Evolutionary conservation across 2,329 filamentous ascomycete species (phyloP).

Genomic region (Samsoniella hepiali): DNA sequence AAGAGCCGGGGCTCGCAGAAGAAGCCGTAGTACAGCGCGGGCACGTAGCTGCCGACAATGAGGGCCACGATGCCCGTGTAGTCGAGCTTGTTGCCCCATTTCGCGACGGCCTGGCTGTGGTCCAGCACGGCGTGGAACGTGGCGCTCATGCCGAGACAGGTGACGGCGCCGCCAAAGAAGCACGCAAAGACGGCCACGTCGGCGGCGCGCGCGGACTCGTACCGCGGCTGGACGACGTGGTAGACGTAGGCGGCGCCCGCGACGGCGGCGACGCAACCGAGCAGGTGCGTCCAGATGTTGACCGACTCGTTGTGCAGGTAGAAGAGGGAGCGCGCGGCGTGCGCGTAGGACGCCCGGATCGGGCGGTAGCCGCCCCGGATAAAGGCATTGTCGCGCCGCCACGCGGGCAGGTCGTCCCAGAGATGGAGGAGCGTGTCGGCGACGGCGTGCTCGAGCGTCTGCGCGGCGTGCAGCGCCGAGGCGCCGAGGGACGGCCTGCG

Average conservation of each 20-base stretch:
- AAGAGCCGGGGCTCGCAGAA: slow-evolving; percentile 65
- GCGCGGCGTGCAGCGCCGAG: slow-evolving; percentile 27
- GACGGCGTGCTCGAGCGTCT: slow-evolving; percentile 38
- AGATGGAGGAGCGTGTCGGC: slow-evolving; percentile 43
- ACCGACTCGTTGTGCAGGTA: slow-evolving; percentile 60
- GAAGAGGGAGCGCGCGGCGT: slow-evolving; percentile 46
- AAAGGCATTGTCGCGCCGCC: slow-evolving; percentile 59
- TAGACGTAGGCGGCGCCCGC: slow-evolving; percentile 52
- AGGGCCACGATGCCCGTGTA: slow-evolving; percentile 91
- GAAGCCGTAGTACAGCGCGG: slow-evolving; percentile 84
- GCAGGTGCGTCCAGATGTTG: slow-evolving; percentile 61
- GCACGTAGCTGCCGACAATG: slow-evolving; percentile 89
- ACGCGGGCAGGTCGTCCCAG: slow-evolving; percentile 57
- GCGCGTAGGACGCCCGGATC: slow-evolving; percentile 45
- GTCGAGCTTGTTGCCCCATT: slow-evolving; percentile 88
- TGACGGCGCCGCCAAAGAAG: slow-evolving; percentile 72
- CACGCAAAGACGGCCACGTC: slow-evolving; percentile 73
- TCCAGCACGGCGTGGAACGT: slow-evolving; percentile 83
- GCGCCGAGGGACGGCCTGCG: slow-evolving; percentile 27
- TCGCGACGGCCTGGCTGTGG: slow-evolving; percentile 73
- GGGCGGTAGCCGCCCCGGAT: slow-evolving; percentile 54
- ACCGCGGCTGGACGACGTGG: slow-evolving; percentile 59
- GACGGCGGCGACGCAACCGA: slow-evolving; percentile 62
- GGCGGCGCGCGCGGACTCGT: slow-evolving; percentile 54
- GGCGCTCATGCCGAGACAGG: slow-evolving; percentile 77